Conservation (phyloP, 345 rosid genomes). For the rapeseed (Brassica napus) region DNA sequence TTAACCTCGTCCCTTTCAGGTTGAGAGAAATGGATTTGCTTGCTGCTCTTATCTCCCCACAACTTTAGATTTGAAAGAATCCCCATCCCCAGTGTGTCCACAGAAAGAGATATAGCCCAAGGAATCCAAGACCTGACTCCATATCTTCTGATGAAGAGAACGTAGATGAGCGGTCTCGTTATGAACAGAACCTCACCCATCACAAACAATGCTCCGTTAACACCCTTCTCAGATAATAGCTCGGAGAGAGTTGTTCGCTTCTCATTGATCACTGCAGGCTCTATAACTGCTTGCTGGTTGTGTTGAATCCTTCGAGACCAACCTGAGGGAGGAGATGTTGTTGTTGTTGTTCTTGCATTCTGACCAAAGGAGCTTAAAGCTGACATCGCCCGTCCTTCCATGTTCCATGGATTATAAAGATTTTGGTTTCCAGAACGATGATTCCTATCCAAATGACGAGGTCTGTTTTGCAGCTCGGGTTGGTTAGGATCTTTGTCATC, state of each 20-base stretch:
- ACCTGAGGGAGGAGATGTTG: constrained; percentile 40
- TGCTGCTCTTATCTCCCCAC: constrained; percentile 45
- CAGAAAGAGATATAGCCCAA: constrained; percentile 79
- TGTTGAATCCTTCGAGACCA: constrained; percentile 65
- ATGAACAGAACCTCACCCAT: constrained; percentile 75
- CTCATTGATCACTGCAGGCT: constrained; percentile 49
- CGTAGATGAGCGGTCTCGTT: constrained; percentile 85
- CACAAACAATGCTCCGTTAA: constrained; percentile 59
- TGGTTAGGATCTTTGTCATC: constrained; percentile 46
- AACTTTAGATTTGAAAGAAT: constrained; percentile 45
- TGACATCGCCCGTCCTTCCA: constrained; percentile 79
- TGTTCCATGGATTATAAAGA: constrained; percentile 53
- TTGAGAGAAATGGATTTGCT: constrained; percentile 48
- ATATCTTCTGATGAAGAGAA: constrained; percentile 70
- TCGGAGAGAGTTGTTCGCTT: constrained; percentile 45
- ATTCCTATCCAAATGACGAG: constrained; percentile 33
- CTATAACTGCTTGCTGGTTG: constrained; percentile 57
- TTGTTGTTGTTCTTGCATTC: constrained; percentile 54
- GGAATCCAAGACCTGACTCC: constrained; percentile 91
- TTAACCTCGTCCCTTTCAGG: constrained; percentile 80
- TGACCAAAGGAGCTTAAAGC: constrained; percentile 79
- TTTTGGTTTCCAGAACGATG: constrained; percentile 34
- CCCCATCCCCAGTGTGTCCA: constrained; percentile 63
- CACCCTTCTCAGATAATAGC: constrained; percentile 69
- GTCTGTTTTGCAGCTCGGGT: constrained; percentile 42